Evolutionary conservation across 805 yeast genomes (phyloP).

Genomic region (Wickerhamiella alocasiicola): DNA sequence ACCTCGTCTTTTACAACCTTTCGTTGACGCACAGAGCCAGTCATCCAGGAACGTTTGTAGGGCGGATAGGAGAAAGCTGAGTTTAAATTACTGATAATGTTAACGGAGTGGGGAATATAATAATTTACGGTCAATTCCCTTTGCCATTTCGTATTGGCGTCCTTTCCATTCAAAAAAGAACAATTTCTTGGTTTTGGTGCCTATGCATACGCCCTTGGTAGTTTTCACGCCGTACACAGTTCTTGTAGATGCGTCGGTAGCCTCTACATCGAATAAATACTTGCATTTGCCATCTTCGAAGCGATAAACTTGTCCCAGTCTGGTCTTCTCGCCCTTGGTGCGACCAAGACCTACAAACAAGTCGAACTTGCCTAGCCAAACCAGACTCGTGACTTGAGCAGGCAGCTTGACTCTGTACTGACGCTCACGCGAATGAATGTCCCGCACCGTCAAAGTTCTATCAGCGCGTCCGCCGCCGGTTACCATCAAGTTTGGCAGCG

Average conservation of each 20-base stretch:
- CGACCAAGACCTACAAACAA: constrained; percentile 8
- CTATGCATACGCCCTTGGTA: not conserved
- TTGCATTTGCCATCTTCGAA: constrained; percentile 1
- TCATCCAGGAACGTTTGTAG: no score
- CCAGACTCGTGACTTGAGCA: constrained; percentile 4
- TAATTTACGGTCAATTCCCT: no score
- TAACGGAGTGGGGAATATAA: no score
- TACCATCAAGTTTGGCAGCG: not conserved
- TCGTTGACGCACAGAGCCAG: no score
- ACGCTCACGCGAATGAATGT: not conserved
- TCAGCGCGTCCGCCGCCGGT: constrained; percentile 11
- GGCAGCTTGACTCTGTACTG: not conserved
- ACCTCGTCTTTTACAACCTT: not conserved
- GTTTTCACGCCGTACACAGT: constrained; percentile 1
- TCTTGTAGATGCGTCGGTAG: not conserved
- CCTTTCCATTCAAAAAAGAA: constrained; percentile 2
- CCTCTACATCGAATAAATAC: not conserved
- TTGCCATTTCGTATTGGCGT: not conserved
- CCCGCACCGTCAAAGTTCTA: not conserved
- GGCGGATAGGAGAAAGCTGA: no score
- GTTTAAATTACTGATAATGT: no score
- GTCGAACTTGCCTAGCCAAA: constrained; percentile 6
- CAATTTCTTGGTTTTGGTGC: constrained; percentile 1
- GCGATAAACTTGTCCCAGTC: constrained; percentile 4
- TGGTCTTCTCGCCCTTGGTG: not conserved